Base-by-base conservation (phyloP, 345 rosid species). In the Alliaria petiolata region DNA sequence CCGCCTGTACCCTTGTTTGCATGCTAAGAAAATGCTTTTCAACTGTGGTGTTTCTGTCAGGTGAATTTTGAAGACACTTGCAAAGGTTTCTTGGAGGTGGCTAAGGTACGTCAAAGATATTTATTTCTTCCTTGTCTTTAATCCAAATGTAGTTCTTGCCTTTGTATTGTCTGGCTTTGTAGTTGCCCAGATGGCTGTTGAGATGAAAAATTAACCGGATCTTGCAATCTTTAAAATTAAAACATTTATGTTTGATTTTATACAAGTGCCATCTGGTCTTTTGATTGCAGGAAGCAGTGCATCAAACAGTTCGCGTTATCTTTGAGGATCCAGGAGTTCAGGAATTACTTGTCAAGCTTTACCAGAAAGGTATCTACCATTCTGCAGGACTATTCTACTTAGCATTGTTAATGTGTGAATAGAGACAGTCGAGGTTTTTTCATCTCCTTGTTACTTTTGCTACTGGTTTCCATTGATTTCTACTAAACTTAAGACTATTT, bases 251-350 rank as follows among this genome's bases (percentile, higher is more conserved):
- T 30, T 52, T 66, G 61, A 47, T 45, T 62, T 39, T 38, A 49
- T 26, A 31, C 35, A 38, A 58, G 52, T 65, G 35, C 13, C 9
- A 52, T 35, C 54, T 71, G 60, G 45, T 70, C 71, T 0, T 4
- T 72, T 80, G 57, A 69, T 83, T 65, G 69, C 77, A 95, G 98
- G 99, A 91, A 84, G 96, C 96, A 67, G 97, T 95, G 67, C 88
- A 84, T 79, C 92, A 81, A 83, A 92, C 98, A 43, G 97, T 95
- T 63, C 75, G 78, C 46, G 93, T 95, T 69, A 88, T 95, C 75
- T 92, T 95, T 82, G 98, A 89, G 82, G 99, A 95, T 81, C 99
- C 99, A 33, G 99, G 99, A 72, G 98, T 95, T 79, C 86, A 88
- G 76, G 96, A 90, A 72, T 78, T 95, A 79, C 89, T 95, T 75